Percentiles rank a stretch among this genome's conserved stretches.
phyloP scores from a whole-genome alignment of 495 filamentous ascomycete genomes.

The Pyrenopolyporus hunteri region DNA sequence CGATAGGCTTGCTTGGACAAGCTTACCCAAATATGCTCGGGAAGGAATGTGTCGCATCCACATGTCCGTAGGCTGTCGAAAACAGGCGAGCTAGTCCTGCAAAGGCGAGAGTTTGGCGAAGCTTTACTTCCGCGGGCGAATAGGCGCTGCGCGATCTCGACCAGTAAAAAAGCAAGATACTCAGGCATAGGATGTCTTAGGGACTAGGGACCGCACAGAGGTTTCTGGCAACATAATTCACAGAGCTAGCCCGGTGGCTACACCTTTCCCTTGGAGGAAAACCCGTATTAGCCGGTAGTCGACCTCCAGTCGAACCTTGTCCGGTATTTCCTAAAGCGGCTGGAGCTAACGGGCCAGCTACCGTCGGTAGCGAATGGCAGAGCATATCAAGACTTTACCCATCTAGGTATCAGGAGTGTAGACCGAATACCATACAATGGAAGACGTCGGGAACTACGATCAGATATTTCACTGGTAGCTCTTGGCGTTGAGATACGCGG shows the following conservation, averaged over 20 bases:
- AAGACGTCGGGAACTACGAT: constrained; percentile 6
- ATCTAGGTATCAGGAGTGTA: constrained; percentile 13
- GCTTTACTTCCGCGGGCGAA: constrained; percentile 25
- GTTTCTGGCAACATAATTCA: constrained; percentile 9
- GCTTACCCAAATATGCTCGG: constrained; percentile 13
- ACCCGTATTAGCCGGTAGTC: constrained; percentile 38
- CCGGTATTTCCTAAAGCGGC: constrained; percentile 36
- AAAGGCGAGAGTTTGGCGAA: constrained; percentile 24
- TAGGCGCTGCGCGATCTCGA: constrained; percentile 1
- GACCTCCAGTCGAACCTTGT: constrained; percentile 23
- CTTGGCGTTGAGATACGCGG: constrained; percentile 15
- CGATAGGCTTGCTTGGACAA: constrained; percentile 30
- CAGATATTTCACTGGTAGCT: constrained; percentile 5
- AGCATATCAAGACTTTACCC: constrained; percentile 32
- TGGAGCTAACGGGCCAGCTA: constrained; percentile 31
- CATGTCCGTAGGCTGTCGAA: constrained; percentile 25
- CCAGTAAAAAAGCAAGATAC: constrained; percentile 20
- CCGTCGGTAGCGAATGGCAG: constrained; percentile 31
- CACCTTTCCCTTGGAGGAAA: constrained; percentile 21
- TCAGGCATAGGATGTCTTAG: constrained; percentile 3
- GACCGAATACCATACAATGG: constrained; percentile 8
- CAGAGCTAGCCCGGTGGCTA: constrained; percentile 4
- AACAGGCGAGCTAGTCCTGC: constrained; percentile 29
- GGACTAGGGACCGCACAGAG: constrained; percentile 10
- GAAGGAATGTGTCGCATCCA: constrained; percentile 31